Conservation (phyloP, 768 basidiomycete species). For the Pisolithus tinctorius region DNA sequence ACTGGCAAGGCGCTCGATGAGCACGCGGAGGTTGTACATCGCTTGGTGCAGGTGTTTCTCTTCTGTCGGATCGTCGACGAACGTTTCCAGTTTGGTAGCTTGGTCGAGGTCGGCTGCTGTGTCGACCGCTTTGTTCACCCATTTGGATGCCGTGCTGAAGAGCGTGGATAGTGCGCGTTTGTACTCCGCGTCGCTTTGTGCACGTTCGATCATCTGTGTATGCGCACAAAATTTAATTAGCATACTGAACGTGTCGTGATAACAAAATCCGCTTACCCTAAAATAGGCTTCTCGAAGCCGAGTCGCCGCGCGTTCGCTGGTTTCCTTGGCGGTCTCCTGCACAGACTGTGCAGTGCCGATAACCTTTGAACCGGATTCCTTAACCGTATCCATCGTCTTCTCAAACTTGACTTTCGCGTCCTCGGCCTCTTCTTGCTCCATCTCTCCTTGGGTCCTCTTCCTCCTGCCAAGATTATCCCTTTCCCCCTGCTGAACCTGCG, state of each 20-base stretch:
- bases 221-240: neutral
- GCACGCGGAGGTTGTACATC: constrained; percentile 31
- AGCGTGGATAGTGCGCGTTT: constrained; percentile 50
- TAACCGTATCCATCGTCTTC: constrained; percentile 60
- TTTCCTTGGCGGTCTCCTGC: constrained; percentile 36
- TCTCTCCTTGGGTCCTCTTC: constrained; percentile 37
- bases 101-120: constrained; percentile 39
- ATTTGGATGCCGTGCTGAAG: constrained; percentile 50
- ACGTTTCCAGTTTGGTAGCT: constrained; percentile 41
- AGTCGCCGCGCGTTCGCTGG: constrained; percentile 33
- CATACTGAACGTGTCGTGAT: no score
- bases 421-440: constrained; percentile 37
- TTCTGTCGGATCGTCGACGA: constrained; percentile 56
- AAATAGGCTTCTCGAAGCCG: constrained; percentile 47
- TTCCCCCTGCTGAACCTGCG: constrained; percentile 54
- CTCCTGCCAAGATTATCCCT: constrained; percentile 52
- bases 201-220: constrained; percentile 55
- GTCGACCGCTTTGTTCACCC: constrained; percentile 47
- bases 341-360: constrained; percentile 49
- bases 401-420: constrained; percentile 55
- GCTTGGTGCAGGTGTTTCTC: constrained; percentile 56
- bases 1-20: constrained; percentile 49
- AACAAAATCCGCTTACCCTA: constrained; percentile 31
- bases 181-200: constrained; percentile 55
- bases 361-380: constrained; percentile 46